phyloP scores from a whole-genome alignment of 2,329 filamentous ascomycete genomes.

The Stemphylium lycopersici region DNA sequence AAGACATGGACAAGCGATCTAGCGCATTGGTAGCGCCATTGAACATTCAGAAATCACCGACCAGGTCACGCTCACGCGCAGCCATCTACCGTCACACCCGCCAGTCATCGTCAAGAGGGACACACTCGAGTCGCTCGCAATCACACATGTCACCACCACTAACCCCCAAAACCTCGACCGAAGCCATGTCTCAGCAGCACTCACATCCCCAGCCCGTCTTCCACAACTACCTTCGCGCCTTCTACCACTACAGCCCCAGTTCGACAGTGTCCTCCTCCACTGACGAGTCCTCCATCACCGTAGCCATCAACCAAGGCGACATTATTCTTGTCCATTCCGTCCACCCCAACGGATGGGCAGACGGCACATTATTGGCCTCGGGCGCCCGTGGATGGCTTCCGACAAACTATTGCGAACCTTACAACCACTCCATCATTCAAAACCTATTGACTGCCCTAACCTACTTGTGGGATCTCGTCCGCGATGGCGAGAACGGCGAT shows the following conservation, averaged over 20 bases:
- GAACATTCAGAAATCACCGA: conserved; percentile 47
- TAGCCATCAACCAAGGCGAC: conserved; percentile 88
- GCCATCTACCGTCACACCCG: conserved; percentile 33
- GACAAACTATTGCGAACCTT: conserved; percentile 97
- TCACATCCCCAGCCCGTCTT: conserved; percentile 69
- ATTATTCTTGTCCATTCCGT: conserved; percentile 94
- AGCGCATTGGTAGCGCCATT: conserved; percentile 46
- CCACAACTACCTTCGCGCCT: conserved; percentile 92
- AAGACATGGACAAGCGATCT: conserved; percentile 41
- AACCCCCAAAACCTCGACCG: conserved; percentile 72
- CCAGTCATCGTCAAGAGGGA: conserved; percentile 41
- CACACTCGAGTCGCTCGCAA: conserved; percentile 38
- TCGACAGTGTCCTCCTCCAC: conserved; percentile 80
- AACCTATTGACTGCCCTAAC: conserved; percentile 84
- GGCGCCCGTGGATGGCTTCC: conserved; percentile 93
- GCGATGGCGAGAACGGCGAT: conserved; percentile 77
- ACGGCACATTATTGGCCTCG: conserved; percentile 85
- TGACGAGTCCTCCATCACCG: conserved; percentile 68
- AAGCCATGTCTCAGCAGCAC: conserved; percentile 59
- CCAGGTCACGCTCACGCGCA: conserved; percentile 33
- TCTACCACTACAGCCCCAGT: conserved; percentile 87
- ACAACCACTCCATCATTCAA: conserved; percentile 85
- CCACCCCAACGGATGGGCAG: conserved; percentile 98
- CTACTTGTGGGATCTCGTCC: conserved; percentile 89
- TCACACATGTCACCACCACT: conserved; percentile 76